Evolutionary conservation across 169 alveolate genomes (phyloP).

Genomic region (Blepharisma undulans): DNA sequence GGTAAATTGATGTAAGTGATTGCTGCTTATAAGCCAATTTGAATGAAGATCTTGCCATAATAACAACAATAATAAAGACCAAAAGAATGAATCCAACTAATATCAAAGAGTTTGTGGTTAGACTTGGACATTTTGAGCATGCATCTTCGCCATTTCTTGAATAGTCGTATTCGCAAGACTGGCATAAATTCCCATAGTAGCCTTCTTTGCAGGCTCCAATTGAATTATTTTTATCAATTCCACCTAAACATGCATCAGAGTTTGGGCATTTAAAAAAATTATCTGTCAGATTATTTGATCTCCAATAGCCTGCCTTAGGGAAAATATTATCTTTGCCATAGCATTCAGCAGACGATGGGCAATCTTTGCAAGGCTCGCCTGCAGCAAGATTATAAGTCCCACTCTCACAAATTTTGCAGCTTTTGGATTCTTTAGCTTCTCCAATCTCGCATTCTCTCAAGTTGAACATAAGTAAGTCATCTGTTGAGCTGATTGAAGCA

Average conservation of each 20-base stretch:
- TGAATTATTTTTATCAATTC: slow-evolving; percentile 37
- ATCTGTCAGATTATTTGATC: slow-evolving; percentile 41
- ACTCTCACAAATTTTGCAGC: neutral
- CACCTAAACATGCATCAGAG: slow-evolving; percentile 56
- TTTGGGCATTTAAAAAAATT: slow-evolving; percentile 45
- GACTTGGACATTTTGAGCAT: slow-evolving; percentile 46
- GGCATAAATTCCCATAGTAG: slow-evolving; percentile 30
- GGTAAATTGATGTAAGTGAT: slow-evolving; percentile 14
- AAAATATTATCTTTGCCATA: slow-evolving; percentile 51
- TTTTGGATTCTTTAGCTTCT: neutral
- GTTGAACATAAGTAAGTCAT: neutral
- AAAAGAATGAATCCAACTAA: neutral
- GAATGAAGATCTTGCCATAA: slow-evolving; percentile 22
- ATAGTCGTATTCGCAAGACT: slow-evolving; percentile 27
- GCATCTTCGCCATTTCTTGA: neutral
- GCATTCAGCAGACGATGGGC: slow-evolving; percentile 46
- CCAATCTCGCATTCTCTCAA: slow-evolving; percentile 16
- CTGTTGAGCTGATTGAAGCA: neutral
- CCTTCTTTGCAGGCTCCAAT: slow-evolving; percentile 43
- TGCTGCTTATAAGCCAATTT: slow-evolving; percentile 38
- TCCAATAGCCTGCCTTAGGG: slow-evolving; percentile 63
- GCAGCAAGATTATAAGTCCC: neutral
- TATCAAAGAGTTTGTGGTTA: slow-evolving; percentile 5
- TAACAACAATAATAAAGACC: neutral
- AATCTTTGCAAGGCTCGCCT: neutral